phyloP scores from a whole-genome alignment of 768 basidiomycete genomes.

The Cystofilobasidium capitatum region DNA sequence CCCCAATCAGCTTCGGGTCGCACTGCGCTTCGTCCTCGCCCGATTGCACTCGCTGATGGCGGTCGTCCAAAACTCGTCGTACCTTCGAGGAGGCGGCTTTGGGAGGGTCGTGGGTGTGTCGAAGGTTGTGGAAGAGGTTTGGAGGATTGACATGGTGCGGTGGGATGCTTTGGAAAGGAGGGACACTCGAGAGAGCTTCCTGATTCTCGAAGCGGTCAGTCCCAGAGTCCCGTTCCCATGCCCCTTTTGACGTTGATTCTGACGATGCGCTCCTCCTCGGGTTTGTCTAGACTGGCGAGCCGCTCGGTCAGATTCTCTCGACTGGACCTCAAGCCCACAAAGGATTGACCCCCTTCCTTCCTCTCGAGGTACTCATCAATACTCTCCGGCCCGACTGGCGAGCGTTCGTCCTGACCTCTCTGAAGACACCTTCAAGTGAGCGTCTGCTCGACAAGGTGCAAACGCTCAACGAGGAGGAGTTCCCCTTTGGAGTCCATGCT shows the following conservation, averaged over 20 bases:
- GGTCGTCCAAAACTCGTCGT: neutral
- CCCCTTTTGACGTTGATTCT: neutral
- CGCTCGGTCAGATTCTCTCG: neutral
- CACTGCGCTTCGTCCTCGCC: neutral
- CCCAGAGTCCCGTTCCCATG: neutral
- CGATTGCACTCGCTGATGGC: constrained; percentile 4
- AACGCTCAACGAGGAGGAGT: constrained; percentile 1
- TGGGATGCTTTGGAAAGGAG: neutral
- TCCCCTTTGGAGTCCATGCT: neutral
- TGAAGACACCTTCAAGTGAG: neutral
- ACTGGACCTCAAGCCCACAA: neutral
- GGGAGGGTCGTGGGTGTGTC: neutral
- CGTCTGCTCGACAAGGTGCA: neutral
- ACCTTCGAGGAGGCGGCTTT: neutral
- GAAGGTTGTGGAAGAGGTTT: neutral
- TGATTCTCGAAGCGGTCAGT: constrained; percentile 7
- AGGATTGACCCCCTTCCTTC: neutral
- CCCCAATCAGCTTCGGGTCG: neutral
- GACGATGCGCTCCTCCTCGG: neutral
- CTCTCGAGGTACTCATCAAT: neutral
- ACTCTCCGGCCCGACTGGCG: neutral
- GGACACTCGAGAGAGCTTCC: neutral
- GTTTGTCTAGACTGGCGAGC: constrained; percentile 9
- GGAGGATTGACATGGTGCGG: neutral
- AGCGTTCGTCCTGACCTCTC: neutral